Conservation (phyloP, 1,284 basidiomycete species). For the Dichomitus squalens region DNA sequence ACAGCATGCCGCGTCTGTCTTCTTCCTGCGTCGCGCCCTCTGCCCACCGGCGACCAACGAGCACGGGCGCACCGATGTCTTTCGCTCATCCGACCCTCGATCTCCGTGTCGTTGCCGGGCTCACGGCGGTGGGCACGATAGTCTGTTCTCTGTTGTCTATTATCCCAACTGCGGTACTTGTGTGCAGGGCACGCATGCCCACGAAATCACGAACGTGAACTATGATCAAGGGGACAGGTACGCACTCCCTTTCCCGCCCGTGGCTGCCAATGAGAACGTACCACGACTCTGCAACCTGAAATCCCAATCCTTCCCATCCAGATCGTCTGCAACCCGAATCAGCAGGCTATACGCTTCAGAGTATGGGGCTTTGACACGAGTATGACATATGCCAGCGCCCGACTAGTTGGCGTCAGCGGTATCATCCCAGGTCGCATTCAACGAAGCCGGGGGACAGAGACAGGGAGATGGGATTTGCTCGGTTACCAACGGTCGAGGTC, state of each 20-base stretch:
- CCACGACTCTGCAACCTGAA: too few relatives aligned
- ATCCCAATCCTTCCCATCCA: background rate
- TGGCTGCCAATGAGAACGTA: background rate
- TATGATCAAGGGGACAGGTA: background rate
- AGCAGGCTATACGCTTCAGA: constrained; percentile 21
- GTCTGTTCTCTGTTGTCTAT: background rate
- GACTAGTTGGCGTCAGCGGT: constrained; percentile 6
- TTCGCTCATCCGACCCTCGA: background rate
- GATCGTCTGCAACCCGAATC: background rate
- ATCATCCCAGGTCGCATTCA: constrained; percentile 3
- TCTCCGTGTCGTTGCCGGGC: background rate
- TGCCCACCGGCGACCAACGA: constrained; percentile 17
- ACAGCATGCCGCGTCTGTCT: too few relatives aligned
- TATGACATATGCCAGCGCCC: constrained; percentile 1
- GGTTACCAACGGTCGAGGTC: constrained; percentile 7
- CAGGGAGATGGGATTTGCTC: constrained; percentile 3
- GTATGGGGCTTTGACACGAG: constrained; percentile 9
- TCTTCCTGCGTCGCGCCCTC: constrained; percentile 13
- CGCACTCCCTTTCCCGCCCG: background rate
- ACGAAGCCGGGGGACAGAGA: constrained; percentile 1
- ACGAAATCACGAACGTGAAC: too few relatives aligned
- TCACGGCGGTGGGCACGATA: background rate
- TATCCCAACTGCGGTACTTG: constrained; percentile 3
- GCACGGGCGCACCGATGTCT: background rate
- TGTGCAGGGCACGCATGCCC: constrained; percentile 6